These are phyloP conservation scores for Tetrahymena thermophila DNA, from an alignment of 73 alveolate species.

Conservation along the genomic window DNA sequence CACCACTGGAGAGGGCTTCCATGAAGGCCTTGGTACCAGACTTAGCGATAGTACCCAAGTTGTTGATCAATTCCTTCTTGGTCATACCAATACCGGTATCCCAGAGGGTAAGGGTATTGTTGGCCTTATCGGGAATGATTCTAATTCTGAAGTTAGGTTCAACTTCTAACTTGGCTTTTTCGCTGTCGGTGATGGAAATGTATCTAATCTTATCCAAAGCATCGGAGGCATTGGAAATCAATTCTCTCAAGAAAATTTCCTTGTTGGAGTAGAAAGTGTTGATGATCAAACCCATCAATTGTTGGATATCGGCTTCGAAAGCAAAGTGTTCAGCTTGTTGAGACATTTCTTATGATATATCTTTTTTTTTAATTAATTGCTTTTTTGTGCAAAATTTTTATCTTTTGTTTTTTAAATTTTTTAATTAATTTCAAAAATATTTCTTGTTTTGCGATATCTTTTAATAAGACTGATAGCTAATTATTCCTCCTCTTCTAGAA, in stretches of 20 bases:
- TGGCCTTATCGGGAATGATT: conserved; percentile 98
- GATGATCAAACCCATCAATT: conserved; percentile 97
- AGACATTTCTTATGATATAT: background rate
- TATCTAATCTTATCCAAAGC: conserved; percentile 99
- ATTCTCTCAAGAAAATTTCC: conserved; percentile 97
- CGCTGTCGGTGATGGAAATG: conserved; percentile 96
- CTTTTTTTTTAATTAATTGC: background rate
- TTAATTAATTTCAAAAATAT: background rate
- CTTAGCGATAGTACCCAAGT: conserved; percentile 99
- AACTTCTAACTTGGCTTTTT: conserved; percentile 71
- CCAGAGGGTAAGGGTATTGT: conserved; percentile 93
- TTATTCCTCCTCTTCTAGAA: background rate
- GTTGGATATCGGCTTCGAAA: conserved; percentile 98
- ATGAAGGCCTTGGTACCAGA: conserved; percentile 99
- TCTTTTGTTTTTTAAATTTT: background rate
- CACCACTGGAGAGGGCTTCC: conserved; percentile 98
- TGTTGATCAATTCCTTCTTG: conserved; percentile 95
- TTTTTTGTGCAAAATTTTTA: background rate
- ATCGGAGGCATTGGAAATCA: conserved; percentile 98
- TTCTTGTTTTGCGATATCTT: background rate
- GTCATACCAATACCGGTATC: conserved; percentile 99
- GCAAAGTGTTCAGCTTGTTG: background rate
- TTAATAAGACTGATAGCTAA: background rate
- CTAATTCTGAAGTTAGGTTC: conserved; percentile 91
- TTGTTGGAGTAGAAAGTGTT: conserved; percentile 99